Evolutionary conservation across 2,329 filamentous ascomycete genomes (phyloP).

Genomic region (Trichoderma endophyticum): DNA sequence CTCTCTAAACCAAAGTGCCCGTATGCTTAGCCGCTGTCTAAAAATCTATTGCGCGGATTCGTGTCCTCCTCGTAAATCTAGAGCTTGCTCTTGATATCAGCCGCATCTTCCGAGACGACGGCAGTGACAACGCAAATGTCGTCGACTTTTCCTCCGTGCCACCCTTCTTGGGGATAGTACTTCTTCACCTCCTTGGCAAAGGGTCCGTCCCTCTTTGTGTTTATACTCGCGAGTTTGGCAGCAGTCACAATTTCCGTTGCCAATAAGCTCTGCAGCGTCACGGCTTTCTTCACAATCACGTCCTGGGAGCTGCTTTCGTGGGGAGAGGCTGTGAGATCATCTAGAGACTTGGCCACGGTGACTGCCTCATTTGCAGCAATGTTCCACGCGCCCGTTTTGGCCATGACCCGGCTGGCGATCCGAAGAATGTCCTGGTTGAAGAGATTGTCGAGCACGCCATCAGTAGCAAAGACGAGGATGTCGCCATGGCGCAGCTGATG

Average conservation of each 20-base stretch:
- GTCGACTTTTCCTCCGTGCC: slow-evolving; percentile 89
- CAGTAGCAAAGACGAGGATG: slow-evolving; percentile 88
- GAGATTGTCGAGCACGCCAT: slow-evolving; percentile 95
- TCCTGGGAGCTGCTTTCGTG: slow-evolving; percentile 25
- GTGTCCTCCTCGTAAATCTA: slow-evolving; percentile 20
- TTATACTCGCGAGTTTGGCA: slow-evolving; percentile 80
- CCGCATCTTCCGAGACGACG: slow-evolving; percentile 65
- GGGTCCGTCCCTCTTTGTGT: slow-evolving; percentile 79
- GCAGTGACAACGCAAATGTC: slow-evolving; percentile 88
- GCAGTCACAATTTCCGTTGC: slow-evolving; percentile 76
- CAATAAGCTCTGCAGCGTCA: slow-evolving; percentile 71
- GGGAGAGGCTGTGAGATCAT: slow-evolving; percentile 36
- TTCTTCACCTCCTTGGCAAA: slow-evolving; percentile 94
- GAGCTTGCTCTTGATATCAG: slow-evolving; percentile 33
- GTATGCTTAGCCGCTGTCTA: slow-evolving; percentile 19
- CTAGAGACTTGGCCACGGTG: slow-evolving; percentile 60
- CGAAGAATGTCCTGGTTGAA: slow-evolving; percentile 85
- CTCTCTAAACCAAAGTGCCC: background rate
- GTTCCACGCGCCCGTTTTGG: slow-evolving; percentile 69
- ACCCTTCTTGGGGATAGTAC: slow-evolving; percentile 80
- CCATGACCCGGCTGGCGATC: slow-evolving; percentile 75
- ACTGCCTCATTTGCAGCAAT: slow-evolving; percentile 58
- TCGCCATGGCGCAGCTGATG: slow-evolving; percentile 83
- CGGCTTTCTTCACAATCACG: slow-evolving; percentile 27
- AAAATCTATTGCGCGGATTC: slow-evolving; percentile 6